Percentiles rank a stretch among this genome's conserved stretches.
Evolutionary conservation across 192 early-diverging fungal species (phyloP).

Genomic region (Coemansia umbellata): DNA sequence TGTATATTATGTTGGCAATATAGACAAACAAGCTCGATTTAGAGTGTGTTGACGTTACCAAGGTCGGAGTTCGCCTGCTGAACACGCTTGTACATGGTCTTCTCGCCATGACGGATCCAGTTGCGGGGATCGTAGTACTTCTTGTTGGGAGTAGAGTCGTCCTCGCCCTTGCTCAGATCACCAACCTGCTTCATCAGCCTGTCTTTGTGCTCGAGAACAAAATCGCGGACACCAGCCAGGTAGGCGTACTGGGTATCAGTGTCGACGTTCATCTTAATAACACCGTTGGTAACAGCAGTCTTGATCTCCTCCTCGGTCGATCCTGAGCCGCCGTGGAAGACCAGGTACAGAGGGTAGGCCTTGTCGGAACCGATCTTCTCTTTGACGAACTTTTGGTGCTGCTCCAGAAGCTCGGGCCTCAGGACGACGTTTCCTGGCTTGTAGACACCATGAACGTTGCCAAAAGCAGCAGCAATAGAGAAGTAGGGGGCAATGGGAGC

Average conservation of each 20-base stretch:
- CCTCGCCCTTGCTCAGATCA: conserved; percentile 85
- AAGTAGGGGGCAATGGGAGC: conserved; percentile 80
- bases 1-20: no score
- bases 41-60: conserved; percentile 65
- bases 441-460: conserved; percentile 96
- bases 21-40: conserved; percentile 15
- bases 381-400: conserved; percentile 82
- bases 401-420: conserved; percentile 86
- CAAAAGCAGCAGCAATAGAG: conserved; percentile 95
- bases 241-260: conserved; percentile 99
- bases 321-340: conserved; percentile 98
- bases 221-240: conserved; percentile 82
- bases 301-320: conserved; percentile 74
- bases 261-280: conserved; percentile 99
- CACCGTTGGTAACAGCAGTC: conserved; percentile 76
- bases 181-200: conserved; percentile 92
- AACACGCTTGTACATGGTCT: conserved; percentile 81
- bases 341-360: conserved; percentile 82
- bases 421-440: conserved; percentile 94
- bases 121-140: conserved; percentile 97
- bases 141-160: conserved; percentile 89
- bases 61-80: conserved; percentile 75
- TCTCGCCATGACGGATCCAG: conserved; percentile 86
- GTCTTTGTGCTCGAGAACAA: conserved; percentile 82
- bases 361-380: conserved; percentile 56